phyloP scores from a whole-genome alignment of 2,329 filamentous ascomycete genomes.

The Pyricularia grisea region DNA sequence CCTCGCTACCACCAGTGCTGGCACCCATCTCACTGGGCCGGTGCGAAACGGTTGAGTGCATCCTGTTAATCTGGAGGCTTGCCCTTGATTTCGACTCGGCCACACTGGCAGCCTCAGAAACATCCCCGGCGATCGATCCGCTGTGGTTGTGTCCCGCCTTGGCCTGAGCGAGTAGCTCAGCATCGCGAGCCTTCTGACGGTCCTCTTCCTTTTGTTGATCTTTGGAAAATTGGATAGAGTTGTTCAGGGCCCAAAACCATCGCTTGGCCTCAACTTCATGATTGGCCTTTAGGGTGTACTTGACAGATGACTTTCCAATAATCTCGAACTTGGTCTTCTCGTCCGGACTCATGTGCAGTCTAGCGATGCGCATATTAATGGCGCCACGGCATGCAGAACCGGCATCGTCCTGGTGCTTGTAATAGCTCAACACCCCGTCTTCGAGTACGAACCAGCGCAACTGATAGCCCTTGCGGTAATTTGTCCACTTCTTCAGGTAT shows the following conservation, averaged over 20 bases:
- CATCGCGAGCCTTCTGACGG: conserved; percentile 61
- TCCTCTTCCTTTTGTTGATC: conserved; percentile 92
- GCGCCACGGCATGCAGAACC: conserved; percentile 93
- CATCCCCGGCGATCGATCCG: conserved; percentile 34
- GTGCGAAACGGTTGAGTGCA: conserved; percentile 26
- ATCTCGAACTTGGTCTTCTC: conserved; percentile 98
- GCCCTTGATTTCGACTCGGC: conserved; percentile 30
- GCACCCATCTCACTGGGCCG: conserved; percentile 32
- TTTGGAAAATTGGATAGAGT: conserved; percentile 97
- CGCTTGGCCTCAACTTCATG: conserved; percentile 96
- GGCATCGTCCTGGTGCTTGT: conserved; percentile 97
- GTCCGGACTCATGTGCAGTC: conserved; percentile 88
- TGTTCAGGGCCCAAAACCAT: conserved; percentile 99
- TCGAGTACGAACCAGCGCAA: conserved; percentile 96
- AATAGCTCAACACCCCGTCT: conserved; percentile 95
- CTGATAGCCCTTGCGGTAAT: conserved; percentile 96
- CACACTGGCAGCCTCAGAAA: conserved; percentile 43
- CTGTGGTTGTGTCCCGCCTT: conserved; percentile 59
- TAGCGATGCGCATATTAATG: conserved; percentile 97
- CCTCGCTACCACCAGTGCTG: conserved; percentile 23
- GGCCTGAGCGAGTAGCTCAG: conserved; percentile 67
- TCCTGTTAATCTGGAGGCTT: conserved; percentile 35
- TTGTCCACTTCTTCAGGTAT: conserved; percentile 99
- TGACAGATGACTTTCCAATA: conserved; percentile 94
- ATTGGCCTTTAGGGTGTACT: conserved; percentile 95